Conservation (phyloP, 208 protist species). For the Ichthyophonus hoferi region DNA sequence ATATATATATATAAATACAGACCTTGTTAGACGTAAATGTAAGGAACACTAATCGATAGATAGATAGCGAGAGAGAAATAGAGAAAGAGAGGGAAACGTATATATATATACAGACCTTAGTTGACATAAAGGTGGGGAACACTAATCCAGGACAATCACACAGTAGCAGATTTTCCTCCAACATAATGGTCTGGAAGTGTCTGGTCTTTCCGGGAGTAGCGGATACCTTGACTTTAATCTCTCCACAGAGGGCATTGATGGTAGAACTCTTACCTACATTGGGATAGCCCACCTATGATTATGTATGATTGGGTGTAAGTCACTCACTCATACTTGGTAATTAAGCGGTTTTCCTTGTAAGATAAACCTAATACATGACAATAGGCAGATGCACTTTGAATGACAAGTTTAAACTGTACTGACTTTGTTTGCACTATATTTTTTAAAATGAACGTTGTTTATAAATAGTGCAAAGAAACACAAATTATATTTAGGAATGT, state of each 20-base stretch:
- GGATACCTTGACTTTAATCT: conserved; percentile 87
- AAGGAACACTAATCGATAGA: too few species aligned
- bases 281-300: conserved; percentile 85
- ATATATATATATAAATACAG: too few species aligned
- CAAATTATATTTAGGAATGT: too few species aligned
- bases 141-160: conserved; percentile 96
- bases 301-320: not conserved
- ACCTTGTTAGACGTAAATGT: too few species aligned
- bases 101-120: conserved; percentile 45
- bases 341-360: too few species aligned
- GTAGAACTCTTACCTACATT: conserved; percentile 97
- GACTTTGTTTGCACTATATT: too few species aligned
- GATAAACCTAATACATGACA: too few species aligned
- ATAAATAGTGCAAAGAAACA: too few species aligned
- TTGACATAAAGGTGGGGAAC: conserved; percentile 67
- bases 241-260: conserved; percentile 88
- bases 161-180: conserved; percentile 82
- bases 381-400: too few species aligned
- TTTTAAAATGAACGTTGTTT: too few species aligned
- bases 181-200: conserved; percentile 89
- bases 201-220: conserved; percentile 96
- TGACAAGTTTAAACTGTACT: too few species aligned
- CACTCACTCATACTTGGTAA: too few species aligned
- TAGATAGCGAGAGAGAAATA: not conserved
- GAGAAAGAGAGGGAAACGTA: not conserved